phyloP scores from a whole-genome alignment of 805 yeast genomes.

The Danielia reshetovae region DNA sequence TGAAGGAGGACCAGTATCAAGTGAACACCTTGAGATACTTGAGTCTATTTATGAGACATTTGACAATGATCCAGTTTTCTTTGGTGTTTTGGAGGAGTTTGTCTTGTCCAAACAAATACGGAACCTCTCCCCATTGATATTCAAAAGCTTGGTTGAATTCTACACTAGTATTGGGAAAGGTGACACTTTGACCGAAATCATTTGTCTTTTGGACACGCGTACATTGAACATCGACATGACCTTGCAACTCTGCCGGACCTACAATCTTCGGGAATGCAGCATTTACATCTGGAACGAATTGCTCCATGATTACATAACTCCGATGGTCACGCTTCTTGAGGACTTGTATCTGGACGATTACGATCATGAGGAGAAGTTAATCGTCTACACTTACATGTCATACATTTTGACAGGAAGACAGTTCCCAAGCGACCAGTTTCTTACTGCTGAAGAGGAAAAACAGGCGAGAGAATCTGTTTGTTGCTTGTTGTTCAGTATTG shows the following conservation, averaged over 20 bases:
- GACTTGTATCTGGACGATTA: conserved; percentile 6
- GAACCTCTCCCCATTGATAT: conserved; percentile 56
- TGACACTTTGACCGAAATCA: conserved; percentile 56
- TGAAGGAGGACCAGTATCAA: conserved; percentile 4
- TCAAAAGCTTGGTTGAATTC: conserved; percentile 56
- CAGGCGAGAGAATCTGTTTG: conserved; percentile 9
- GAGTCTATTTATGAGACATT: conserved; percentile 23
- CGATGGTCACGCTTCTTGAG: conserved; percentile 54
- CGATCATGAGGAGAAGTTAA: conserved; percentile 6
- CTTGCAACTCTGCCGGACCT: conserved; percentile 52
- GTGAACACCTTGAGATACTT: conserved; percentile 13
- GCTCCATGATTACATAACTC: conserved; percentile 67
- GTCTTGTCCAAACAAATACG: conserved; percentile 45
- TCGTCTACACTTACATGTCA: conserved; percentile 56
- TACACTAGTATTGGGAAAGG: conserved; percentile 41
- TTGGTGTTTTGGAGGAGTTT: conserved; percentile 49
- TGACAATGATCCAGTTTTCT: conserved; percentile 38
- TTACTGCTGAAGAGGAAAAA: conserved; percentile 25
- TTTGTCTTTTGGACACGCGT: conserved; percentile 64
- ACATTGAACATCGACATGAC: conserved; percentile 78
- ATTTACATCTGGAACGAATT: conserved; percentile 70
- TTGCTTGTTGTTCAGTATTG: conserved; percentile 38
- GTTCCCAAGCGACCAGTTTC: conserved; percentile 64
- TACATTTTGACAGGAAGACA: conserved; percentile 72
- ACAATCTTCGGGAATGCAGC: conserved; percentile 57